phyloP scores from a whole-genome alignment of 331 rosid genomes.

The Telfairia occidentalis region DNA sequence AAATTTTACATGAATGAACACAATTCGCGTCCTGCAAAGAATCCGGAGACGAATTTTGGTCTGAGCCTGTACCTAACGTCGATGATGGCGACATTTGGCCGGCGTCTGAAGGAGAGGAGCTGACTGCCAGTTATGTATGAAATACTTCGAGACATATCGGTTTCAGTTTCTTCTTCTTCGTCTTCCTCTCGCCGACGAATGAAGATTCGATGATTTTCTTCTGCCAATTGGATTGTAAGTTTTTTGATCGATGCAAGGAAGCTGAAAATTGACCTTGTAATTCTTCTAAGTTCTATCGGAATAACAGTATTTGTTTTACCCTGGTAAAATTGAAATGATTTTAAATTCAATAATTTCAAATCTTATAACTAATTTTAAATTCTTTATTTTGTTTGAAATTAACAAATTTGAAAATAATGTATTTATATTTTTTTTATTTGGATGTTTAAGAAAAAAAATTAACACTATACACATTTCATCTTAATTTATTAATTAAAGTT shows the following conservation, averaged over 20 bases:
- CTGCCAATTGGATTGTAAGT: neutral
- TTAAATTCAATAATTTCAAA: too few species aligned
- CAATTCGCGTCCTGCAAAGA: neutral
- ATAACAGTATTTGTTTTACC: too few species aligned
- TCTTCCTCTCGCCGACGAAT: neutral
- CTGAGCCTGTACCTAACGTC: conserved; percentile 47
- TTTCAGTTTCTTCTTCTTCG: neutral
- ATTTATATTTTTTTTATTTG: too few species aligned
- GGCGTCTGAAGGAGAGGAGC: conserved; percentile 59
- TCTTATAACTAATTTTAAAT: too few species aligned
- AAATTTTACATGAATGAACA: neutral
- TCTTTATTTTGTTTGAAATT: too few species aligned
- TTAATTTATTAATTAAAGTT: too few species aligned
- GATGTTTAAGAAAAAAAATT: too few species aligned
- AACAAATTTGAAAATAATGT: too few species aligned
- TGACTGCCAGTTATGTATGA: conserved; percentile 67
- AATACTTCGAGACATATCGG: conserved; percentile 49
- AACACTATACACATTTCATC: too few species aligned
- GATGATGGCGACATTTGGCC: conserved; percentile 58
- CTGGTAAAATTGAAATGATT: too few species aligned
- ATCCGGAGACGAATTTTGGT: neutral
- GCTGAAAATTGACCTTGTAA: neutral
- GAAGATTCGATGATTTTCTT: neutral
- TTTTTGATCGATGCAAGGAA: neutral
- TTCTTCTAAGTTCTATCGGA: too few species aligned